Conservation (phyloP, 352 stramenopile genomes). For the Phytophthora pseudosyringae region DNA sequence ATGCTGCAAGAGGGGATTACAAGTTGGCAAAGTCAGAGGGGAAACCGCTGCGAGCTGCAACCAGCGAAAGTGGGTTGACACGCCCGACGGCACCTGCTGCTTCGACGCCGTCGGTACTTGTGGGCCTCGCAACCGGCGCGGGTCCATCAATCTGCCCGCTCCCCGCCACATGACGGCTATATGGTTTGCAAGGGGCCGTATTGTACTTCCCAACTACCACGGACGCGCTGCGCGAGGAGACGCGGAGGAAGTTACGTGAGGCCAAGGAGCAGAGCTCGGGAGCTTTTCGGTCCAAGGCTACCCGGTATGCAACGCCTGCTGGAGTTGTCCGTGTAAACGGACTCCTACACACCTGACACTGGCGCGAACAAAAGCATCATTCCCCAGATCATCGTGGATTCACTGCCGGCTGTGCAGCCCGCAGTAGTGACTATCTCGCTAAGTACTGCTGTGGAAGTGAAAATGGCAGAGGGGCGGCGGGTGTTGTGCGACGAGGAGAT, state of each 20-base stretch:
- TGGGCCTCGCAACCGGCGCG: too few relatives aligned
- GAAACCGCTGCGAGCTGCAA: not conserved
- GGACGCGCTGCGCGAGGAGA: not conserved
- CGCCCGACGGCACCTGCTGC: too few relatives aligned
- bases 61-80: too few relatives aligned
- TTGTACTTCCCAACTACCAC: not conserved
- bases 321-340: constrained; percentile 9
- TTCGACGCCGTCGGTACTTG: too few relatives aligned
- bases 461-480: constrained; percentile 6
- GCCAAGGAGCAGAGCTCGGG: not conserved
- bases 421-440: not conserved
- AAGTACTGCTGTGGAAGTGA: not conserved
- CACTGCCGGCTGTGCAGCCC: not conserved
- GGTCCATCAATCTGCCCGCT: not conserved
- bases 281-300: not conserved
- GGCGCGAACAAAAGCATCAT: constrained; percentile 11
- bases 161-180: not conserved
- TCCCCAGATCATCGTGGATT: constrained; percentile 1
- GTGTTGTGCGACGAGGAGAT: not conserved
- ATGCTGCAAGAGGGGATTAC: not conserved
- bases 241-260: not conserved
- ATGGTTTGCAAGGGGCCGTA: not conserved
- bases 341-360: not conserved
- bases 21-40: not conserved
- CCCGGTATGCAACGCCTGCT: not conserved